Evolutionary conservation across 352 stramenopile genomes (phyloP), one percentile per base, ranked within the genome.

Genomic region (Globisporangium cystogenes): DNA sequence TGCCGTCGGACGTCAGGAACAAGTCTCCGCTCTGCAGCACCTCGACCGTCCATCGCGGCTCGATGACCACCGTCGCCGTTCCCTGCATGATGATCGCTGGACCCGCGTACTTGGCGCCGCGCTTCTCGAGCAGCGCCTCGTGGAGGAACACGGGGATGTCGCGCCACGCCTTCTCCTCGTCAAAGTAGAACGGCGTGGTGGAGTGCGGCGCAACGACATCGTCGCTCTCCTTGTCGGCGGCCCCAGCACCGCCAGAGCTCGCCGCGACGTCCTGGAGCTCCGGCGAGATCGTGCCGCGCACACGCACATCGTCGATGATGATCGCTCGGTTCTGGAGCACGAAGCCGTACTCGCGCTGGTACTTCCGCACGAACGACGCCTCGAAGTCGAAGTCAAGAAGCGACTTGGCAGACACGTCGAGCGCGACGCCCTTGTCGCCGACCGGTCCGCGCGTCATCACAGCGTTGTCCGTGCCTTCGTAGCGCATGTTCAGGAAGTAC

Each of bases 301-400:
- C 96, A 52, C 97, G 89, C 41, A 99, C 90, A 54, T 99, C 97
- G 58, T 99, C 97, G 60, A 99, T 90, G 33, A 98, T 71, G 51
- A 99, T 90, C 8, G 65, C 66, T 18, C 97, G 81, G 51, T 96
- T 93, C 56, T 95, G 72, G 2, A 99, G 74, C 11, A 97, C 80
- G 67, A 99, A 99, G 27, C 97, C 97, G 67, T 99, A 99, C 63
- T 99, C 96, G 49, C 96, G 85, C 68, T 97, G 76, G 68, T 99
- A 99, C 62, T 95, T 87, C 43, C 80, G 68, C 14, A 93, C 62
- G 60, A 99, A 99, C 26, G 76, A 85, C 7, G 73, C 67, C 41
- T 87, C 80, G 41, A 95, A 91, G 56, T 93, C 90, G 62, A 96
- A 98, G 20, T 57, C 70, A 15, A 79, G 42, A 12, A 88, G 61